Evolutionary conservation across 2,329 filamentous ascomycete species (phyloP), one percentile per base, ranked within the genome.

Genomic region (Aciculosporium take): DNA sequence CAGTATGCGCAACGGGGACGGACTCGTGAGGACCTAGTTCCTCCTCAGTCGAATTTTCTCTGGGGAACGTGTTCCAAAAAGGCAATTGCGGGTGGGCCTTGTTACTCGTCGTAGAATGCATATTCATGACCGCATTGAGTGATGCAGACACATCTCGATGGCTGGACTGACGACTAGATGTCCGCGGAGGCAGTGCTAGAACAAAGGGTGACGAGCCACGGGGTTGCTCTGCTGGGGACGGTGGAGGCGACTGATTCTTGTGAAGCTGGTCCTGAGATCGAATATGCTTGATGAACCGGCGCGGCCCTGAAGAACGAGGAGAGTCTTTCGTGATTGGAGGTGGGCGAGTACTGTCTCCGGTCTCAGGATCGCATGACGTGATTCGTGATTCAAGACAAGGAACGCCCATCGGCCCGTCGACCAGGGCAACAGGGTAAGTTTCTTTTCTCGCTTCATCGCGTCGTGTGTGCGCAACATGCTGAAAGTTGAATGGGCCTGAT

Each of bases 401-500:
- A 7, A 15, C 2, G 17, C 23, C 28, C 12, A 13, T 28, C 8
- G 12, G n/a, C 15, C 27, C n/a, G 21, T 37, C 25, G 8, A 24
- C 13, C 12, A 15, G 23, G 3, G 12, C 35, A 20, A 27, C 3
- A 17, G 24, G 13, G 7, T 2, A 20, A 1, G 17, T 59, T 6
- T 67, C 46, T 42, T 60, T 61, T 4, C 65, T 57, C 3, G 69
- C 44, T 38, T 68, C 61, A 24, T 76, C 68, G 36, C 67, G 68
- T 10, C 66, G 61, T 10, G 70, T 74, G 53, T 79, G 75, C 4
- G 71, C 68, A 27, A 81, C 65, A 55, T 81, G 76, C 52, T 79
- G 75, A 46, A 81, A 81, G 60, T 80, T 79, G 57, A 76, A 80
- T 3, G 76, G 76, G 1, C 64, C 69, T 1, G 76, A 81, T 41